A percentile compares a stretch with the other conserved stretches of the same genome.
These are phyloP conservation scores for Pseudopediastrum boryanum DNA, from an alignment of 139 green algal genomes.

Conservation along the genomic window DNA sequence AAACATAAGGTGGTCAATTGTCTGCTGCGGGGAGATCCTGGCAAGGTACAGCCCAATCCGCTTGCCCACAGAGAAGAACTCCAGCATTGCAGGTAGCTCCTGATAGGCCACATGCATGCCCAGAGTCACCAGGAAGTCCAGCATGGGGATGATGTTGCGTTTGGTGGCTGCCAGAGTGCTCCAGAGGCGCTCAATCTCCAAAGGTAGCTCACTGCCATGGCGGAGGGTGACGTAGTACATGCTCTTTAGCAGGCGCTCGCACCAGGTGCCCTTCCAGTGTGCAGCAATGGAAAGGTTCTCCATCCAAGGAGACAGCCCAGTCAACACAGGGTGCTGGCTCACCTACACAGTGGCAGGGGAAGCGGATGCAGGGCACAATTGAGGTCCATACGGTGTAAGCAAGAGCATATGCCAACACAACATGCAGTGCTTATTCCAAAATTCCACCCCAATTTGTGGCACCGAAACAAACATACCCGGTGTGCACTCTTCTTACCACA, in stretches of 20 bases:
- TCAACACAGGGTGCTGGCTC: constrained; percentile 67
- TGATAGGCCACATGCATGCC: constrained; percentile 52
- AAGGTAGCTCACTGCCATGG: constrained; percentile 62
- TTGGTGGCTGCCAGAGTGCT: constrained; percentile 73
- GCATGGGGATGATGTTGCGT: constrained; percentile 84
- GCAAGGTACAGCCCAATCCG: constrained; percentile 87
- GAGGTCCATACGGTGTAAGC: not conserved
- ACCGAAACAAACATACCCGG: too few species aligned
- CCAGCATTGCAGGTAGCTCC: constrained; percentile 45
- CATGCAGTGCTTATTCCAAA: too few species aligned
- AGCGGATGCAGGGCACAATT: not conserved
- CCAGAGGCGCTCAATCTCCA: constrained; percentile 86
- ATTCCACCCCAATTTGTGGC: too few species aligned
- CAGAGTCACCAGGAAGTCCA: constrained; percentile 85
- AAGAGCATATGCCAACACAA: constrained; percentile 1
- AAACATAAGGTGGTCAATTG: constrained; percentile 86
- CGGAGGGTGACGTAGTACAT: constrained; percentile 83
- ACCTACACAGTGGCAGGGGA: constrained; percentile 7
- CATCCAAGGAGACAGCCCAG: constrained; percentile 89
- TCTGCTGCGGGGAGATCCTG: constrained; percentile 74
- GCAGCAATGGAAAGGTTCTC: constrained; percentile 79
- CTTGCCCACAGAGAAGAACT: constrained; percentile 78
- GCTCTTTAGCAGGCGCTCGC: constrained; percentile 81
- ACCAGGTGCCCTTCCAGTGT: constrained; percentile 76
- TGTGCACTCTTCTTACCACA: too few species aligned